Percentiles rank a stretch among this genome's conserved stretches.
Conservation (phyloP, 1,139 yeast genomes). For the Suhomyces anneliseae region DNA sequence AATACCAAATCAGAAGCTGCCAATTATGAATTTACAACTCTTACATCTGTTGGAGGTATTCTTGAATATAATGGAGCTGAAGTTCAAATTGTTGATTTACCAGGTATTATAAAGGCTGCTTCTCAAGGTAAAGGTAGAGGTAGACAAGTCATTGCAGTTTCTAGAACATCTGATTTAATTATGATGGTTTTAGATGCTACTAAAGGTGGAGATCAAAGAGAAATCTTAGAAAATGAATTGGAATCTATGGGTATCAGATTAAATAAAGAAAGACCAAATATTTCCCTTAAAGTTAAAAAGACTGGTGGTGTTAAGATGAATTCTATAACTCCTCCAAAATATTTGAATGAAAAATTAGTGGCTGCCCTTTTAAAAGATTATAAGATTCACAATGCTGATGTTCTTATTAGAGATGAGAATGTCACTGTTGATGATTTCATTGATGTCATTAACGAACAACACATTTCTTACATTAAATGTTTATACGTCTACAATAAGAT, state of each 20-base stretch:
- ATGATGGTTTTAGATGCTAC: slow-evolving; percentile 96
- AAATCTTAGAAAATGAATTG: slow-evolving; percentile 81
- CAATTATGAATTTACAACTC: slow-evolving; percentile 90
- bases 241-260: slow-evolving; percentile 93
- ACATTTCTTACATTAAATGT: slow-evolving; percentile 86
- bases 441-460: slow-evolving; percentile 84
- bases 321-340: slow-evolving; percentile 76
- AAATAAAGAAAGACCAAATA: slow-evolving; percentile 79
- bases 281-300: slow-evolving; percentile 72
- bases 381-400: slow-evolving; percentile 91
- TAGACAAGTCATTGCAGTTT: slow-evolving; percentile 93
- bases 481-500: slow-evolving; percentile 92
- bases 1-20: slow-evolving; percentile 95
- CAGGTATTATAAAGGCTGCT: slow-evolving; percentile 97
- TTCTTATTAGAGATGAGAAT: slow-evolving; percentile 82
- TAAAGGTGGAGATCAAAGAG: slow-evolving; percentile 84
- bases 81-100: slow-evolving; percentile 92
- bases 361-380: slow-evolving; percentile 78
- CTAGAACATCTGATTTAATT: slow-evolving; percentile 90
- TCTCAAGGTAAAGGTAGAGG: slow-evolving; percentile 98
- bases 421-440: slow-evolving; percentile 93
- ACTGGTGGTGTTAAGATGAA: slow-evolving; percentile 92
- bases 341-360: slow-evolving; percentile 79
- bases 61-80: slow-evolving; percentile 95
- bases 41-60: slow-evolving; percentile 96